Percentiles rank a stretch among this genome's conserved stretches.
These are phyloP conservation scores for Dipteronia sinensis DNA, from an alignment of 345 rosid species.

Conservation along the genomic window DNA sequence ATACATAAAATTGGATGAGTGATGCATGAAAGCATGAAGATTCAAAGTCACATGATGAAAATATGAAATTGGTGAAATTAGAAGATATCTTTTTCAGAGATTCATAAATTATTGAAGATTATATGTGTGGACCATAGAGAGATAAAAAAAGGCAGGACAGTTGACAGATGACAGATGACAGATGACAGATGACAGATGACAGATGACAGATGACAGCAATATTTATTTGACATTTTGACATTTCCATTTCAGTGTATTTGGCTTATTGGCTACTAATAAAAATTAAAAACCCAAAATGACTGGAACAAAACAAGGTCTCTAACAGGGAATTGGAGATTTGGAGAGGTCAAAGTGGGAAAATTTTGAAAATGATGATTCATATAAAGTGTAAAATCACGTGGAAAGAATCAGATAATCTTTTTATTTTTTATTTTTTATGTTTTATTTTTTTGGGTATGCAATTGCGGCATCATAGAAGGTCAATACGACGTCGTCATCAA, in stretches of 20 bases:
- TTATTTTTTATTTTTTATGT: background rate
- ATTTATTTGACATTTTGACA: background rate
- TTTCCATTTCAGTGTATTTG: background rate
- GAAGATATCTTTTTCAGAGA: background rate
- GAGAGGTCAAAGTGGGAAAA: background rate
- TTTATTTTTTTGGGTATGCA: background rate
- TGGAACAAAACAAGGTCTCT: background rate
- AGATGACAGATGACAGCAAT: background rate
- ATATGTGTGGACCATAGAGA: background rate
- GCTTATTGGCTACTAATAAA: too few species aligned
- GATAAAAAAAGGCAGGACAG: background rate
- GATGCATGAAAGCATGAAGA: too few species aligned
- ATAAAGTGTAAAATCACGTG: background rate
- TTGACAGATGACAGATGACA: background rate
- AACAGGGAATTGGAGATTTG: too few species aligned
- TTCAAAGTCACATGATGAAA: background rate
- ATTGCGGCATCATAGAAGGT: constrained; percentile 5
- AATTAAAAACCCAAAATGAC: background rate
- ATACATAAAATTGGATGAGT: too few species aligned
- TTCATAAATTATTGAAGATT: constrained; percentile 7
- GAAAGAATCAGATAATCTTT: background rate
- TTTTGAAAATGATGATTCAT: background rate
- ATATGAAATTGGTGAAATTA: background rate
- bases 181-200: background rate
- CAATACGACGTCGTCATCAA: constrained; percentile 15